These are phyloP conservation scores for Colletotrichum sp. DNA, from an alignment of 2,329 filamentous ascomycete genomes.

Conservation along the genomic window DNA sequence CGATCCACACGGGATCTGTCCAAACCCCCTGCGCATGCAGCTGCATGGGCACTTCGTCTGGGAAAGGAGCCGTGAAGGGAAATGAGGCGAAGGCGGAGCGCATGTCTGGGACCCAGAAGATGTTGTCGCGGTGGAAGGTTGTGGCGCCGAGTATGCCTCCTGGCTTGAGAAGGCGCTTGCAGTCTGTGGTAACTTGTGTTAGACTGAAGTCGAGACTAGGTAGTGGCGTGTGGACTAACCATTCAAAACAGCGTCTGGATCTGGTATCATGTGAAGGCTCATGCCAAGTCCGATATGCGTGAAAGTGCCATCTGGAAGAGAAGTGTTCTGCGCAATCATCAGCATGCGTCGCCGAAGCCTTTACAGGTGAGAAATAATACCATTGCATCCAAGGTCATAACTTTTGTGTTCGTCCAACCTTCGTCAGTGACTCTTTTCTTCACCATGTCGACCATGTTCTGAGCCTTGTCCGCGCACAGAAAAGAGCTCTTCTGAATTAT, in stretches of 20 bases:
- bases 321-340: background rate
- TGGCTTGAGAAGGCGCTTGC: slow-evolving; percentile 41
- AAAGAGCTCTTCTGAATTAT: background rate
- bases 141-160: slow-evolving; percentile 41
- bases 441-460: background rate
- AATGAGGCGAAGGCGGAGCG: slow-evolving; percentile 43
- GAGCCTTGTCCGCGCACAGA: background rate
- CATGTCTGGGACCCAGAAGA: slow-evolving; percentile 42
- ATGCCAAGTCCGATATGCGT: background rate
- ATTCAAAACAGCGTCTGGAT: background rate
- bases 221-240: background rate
- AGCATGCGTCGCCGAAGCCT: background rate
- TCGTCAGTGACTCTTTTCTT: background rate
- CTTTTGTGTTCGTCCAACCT: background rate
- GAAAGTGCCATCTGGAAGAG: background rate
- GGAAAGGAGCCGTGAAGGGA: slow-evolving; percentile 42
- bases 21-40: slow-evolving; percentile 43
- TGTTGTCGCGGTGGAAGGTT: slow-evolving; percentile 37
- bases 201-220: background rate
- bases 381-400: background rate
- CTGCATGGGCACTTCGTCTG: slow-evolving; percentile 39
- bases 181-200: slow-evolving; percentile 37
- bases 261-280: background rate
- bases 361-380: background rate
- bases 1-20: slow-evolving; percentile 43